Conservation (phyloP, 1,284 basidiomycete species). For the Earliella scabrosa region DNA sequence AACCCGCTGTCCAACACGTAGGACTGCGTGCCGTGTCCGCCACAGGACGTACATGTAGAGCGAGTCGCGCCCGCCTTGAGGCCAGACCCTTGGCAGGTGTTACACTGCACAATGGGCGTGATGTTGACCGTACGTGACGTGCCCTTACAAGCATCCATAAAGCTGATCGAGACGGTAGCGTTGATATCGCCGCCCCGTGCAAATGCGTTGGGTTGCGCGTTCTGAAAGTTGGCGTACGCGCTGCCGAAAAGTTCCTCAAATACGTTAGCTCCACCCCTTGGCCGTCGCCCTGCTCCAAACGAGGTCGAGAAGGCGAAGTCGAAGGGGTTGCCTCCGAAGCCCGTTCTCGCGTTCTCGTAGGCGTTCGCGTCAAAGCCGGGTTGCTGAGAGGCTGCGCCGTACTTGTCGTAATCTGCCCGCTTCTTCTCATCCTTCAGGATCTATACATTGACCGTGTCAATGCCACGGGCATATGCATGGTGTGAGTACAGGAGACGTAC, state of each 20-base stretch:
- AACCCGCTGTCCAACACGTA: conserved; percentile 95
- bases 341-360: conserved; percentile 52
- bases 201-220: conserved; percentile 47
- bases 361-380: conserved; percentile 92
- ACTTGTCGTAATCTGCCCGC: conserved; percentile 91
- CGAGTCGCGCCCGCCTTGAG: conserved; percentile 89
- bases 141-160: conserved; percentile 95
- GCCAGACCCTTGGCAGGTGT: conserved; percentile 86
- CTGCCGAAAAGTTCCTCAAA: conserved; percentile 91
- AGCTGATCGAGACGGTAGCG: conserved; percentile 76
- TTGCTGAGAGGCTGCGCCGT: conserved; percentile 93
- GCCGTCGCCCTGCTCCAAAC: conserved; percentile 56
- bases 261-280: conserved; percentile 62
- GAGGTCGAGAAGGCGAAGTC: too few relatives aligned
- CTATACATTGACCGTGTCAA: conserved; percentile 44
- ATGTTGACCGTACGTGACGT: conserved; percentile 79
- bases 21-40: conserved; percentile 87
- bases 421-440: conserved; percentile 94
- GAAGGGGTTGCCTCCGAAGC: conserved; percentile 59
- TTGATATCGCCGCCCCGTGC: conserved; percentile 87
- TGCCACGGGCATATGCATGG: conserved; percentile 11
- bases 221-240: too few relatives aligned
- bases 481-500: conserved; percentile 49
- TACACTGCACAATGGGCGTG: conserved; percentile 85
- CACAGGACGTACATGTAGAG: conserved; percentile 80